Conservation (phyloP, 2,329 filamentous ascomycete genomes). For the Neofusicoccum umdonicola region DNA sequence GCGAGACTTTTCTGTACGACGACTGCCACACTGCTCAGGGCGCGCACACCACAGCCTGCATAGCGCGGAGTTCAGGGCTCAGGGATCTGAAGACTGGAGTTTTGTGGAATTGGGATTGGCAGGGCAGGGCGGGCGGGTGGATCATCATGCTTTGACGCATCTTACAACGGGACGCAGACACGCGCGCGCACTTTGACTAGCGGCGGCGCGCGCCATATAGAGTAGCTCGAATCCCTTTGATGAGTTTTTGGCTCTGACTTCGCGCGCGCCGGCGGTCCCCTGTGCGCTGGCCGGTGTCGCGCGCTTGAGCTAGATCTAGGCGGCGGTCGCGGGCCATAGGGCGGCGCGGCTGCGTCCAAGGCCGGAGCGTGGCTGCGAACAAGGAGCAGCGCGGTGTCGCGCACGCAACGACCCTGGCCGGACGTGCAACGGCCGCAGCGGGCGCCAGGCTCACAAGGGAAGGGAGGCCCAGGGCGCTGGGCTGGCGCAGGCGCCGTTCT, state of each 20-base stretch:
- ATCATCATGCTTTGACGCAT: conserved; percentile 10
- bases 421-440: not conserved
- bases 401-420: not conserved
- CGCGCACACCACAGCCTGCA: conserved; percentile 1
- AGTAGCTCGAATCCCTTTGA: conserved; percentile 10
- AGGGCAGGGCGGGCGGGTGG: conserved; percentile 4
- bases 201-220: not conserved
- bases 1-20: conserved; percentile 7
- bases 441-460: not conserved
- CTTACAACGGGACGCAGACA: not conserved
- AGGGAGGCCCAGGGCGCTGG: not conserved
- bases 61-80: conserved; percentile 14
- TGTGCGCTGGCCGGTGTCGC: not conserved
- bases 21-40: not conserved
- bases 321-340: not conserved
- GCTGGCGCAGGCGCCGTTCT: not conserved
- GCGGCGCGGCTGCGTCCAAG: not conserved
- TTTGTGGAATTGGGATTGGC: conserved; percentile 10
- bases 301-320: not conserved
- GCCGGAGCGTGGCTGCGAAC: not conserved
- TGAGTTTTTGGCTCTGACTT: not conserved
- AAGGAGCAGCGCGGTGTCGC: not conserved
- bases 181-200: not conserved
- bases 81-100: conserved; percentile 12
- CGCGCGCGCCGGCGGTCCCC: not conserved